These are phyloP conservation scores for Ophiostoma quercus DNA, from an alignment of 2,329 filamentous ascomycete genomes.

Conservation along the genomic window DNA sequence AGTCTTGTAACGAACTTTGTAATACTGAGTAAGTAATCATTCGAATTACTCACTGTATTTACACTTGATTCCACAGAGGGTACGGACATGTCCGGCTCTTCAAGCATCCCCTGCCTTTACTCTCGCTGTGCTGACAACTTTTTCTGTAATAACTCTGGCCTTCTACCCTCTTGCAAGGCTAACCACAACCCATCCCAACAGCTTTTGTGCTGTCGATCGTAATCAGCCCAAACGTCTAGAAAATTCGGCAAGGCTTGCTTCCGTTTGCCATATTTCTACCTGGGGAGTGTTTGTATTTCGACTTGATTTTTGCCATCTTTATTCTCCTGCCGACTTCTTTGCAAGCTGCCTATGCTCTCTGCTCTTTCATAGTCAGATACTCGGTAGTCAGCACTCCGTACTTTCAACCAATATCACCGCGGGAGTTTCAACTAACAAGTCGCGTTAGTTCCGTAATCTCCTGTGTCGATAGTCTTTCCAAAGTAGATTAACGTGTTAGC, in stretches of 20 bases:
- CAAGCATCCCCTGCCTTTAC: not conserved
- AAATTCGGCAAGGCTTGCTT: not conserved
- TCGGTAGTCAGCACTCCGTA: not conserved
- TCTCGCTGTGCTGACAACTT: not conserved
- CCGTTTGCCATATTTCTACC: not conserved
- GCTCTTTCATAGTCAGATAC: no score
- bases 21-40: no score
- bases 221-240: slow-evolving; percentile 9
- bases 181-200: not conserved
- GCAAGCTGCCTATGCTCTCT: no score
- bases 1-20: no score
- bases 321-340: not conserved
- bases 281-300: not conserved
- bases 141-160: not conserved
- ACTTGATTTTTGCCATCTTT: not conserved
- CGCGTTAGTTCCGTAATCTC: slow-evolving; percentile 1
- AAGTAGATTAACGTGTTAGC: slow-evolving; percentile 5
- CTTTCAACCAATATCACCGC: not conserved
- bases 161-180: not conserved
- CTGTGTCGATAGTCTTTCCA: not conserved
- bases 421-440: not conserved
- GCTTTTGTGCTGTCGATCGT: not conserved
- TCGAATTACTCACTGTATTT: not conserved
- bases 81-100: not conserved
- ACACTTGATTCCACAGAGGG: not conserved